Conservation (phyloP, 306 rosid species). For the Mucuna pruriens region DNA sequence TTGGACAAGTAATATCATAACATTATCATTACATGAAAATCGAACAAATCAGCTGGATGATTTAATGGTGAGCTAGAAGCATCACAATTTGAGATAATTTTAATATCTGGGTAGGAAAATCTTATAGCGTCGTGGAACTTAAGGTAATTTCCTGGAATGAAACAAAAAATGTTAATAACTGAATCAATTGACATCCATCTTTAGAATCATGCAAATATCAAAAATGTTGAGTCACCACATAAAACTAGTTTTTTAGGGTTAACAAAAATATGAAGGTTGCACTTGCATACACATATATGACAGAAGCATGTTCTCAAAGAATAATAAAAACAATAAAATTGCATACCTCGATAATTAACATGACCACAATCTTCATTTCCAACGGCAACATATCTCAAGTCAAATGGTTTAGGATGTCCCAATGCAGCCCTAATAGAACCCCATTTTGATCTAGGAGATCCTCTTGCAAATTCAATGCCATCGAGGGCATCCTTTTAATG, state of each 20-base stretch:
- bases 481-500: constrained; percentile 82
- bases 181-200: background rate
- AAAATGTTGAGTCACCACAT: background rate
- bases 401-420: constrained; percentile 91
- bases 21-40: constrained; percentile 68
- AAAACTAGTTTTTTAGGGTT: background rate
- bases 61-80: constrained; percentile 63
- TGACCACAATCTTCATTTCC: constrained; percentile 91
- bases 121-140: constrained; percentile 69
- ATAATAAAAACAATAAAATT: background rate
- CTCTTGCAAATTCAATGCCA: constrained; percentile 92
- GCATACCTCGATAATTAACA: constrained; percentile 68
- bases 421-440: constrained; percentile 77
- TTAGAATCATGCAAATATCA: background rate
- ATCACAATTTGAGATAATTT: constrained; percentile 88
- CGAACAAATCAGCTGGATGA: constrained; percentile 88
- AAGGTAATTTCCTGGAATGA: constrained; percentile 74
- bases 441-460: constrained; percentile 72
- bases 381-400: constrained; percentile 78
- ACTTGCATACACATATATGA: too few species aligned
- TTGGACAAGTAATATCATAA: background rate
- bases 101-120: constrained; percentile 73
- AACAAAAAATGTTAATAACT: background rate
- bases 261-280: background rate
- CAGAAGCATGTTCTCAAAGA: too few species aligned